A percentile compares a stretch with the other conserved stretches of the same genome.
phyloP scores from a whole-genome alignment of 345 rosid species.

The Garcia nutans region DNA sequence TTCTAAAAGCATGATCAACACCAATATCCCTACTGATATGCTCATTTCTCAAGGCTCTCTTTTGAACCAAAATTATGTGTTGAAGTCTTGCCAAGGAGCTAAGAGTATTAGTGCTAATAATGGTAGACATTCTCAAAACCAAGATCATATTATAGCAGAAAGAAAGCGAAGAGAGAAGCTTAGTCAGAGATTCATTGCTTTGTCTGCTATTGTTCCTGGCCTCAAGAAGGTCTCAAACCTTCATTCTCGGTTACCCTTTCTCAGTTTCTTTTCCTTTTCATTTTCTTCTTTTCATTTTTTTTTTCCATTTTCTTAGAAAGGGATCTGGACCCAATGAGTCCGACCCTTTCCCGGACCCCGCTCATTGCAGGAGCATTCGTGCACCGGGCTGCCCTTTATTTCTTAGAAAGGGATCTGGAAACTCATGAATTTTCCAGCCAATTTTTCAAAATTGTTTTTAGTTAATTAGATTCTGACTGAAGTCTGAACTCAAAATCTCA shows the following conservation, averaged over 20 bases:
- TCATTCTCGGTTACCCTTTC: background rate
- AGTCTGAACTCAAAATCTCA: too few relatives aligned
- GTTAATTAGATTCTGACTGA: too few relatives aligned
- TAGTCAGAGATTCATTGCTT: conserved; percentile 60
- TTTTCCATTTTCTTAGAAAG: too few relatives aligned
- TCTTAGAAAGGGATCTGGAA: too few relatives aligned
- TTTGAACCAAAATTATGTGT: conserved; percentile 35
- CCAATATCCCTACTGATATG: conserved; percentile 23
- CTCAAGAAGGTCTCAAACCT: conserved; percentile 51
- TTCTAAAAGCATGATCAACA: conserved; percentile 19
- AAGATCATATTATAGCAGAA: conserved; percentile 68
- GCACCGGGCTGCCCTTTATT: too few relatives aligned
- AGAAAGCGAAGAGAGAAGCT: conserved; percentile 69
- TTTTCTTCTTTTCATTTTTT: background rate
- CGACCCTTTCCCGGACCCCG: too few relatives aligned
- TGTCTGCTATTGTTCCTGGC: conserved; percentile 66
- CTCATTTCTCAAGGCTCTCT: conserved; percentile 31
- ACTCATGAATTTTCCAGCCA: too few relatives aligned
- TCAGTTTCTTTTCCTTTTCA: too few relatives aligned
- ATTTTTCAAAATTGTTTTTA: too few relatives aligned
- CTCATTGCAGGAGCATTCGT: too few relatives aligned
- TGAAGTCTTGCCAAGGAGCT: conserved; percentile 33
- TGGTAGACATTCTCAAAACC: conserved; percentile 39
- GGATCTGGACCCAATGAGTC: too few relatives aligned
- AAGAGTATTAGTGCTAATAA: conserved; percentile 29